phyloP scores from a whole-genome alignment of 106 monocot species.

The Gastrodia elata region DNA sequence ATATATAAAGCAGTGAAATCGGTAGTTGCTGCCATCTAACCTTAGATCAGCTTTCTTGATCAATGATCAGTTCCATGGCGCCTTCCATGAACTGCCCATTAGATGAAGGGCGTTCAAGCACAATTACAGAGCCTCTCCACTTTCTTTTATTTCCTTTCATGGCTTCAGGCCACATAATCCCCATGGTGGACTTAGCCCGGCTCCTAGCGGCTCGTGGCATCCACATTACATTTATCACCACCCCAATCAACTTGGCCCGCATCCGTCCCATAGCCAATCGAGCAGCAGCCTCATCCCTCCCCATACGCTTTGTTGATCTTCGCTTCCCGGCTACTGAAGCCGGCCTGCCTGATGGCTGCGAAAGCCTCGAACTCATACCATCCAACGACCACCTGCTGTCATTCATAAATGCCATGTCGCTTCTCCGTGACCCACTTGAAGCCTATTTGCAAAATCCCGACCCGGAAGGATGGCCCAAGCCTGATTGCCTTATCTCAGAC shows the following conservation, averaged over 20 bases:
- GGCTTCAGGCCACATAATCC: constrained; percentile 6
- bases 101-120: too few relatives aligned
- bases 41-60: too few relatives aligned
- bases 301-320: background rate
- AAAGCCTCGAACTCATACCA: background rate
- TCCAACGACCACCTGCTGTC: background rate
- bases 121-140: background rate
- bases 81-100: background rate
- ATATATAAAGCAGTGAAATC: too few relatives aligned
- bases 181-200: constrained; percentile 3
- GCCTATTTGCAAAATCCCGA: too few relatives aligned
- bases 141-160: constrained; percentile 4
- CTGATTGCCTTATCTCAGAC: constrained; percentile 30
- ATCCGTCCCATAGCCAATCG: background rate
- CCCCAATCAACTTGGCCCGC: constrained; percentile 4
- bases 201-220: background rate
- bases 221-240: background rate
- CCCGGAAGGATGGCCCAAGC: too few relatives aligned
- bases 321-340: background rate
- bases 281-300: background rate
- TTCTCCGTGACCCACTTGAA: background rate
- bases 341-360: constrained; percentile 3
- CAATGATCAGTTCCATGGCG: too few relatives aligned
- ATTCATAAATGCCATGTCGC: background rate
- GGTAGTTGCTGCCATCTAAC: too few relatives aligned